Evolutionary conservation across 371 early-diverging fungal species (phyloP).

Genomic region (Syncephalastrum racemosum): DNA sequence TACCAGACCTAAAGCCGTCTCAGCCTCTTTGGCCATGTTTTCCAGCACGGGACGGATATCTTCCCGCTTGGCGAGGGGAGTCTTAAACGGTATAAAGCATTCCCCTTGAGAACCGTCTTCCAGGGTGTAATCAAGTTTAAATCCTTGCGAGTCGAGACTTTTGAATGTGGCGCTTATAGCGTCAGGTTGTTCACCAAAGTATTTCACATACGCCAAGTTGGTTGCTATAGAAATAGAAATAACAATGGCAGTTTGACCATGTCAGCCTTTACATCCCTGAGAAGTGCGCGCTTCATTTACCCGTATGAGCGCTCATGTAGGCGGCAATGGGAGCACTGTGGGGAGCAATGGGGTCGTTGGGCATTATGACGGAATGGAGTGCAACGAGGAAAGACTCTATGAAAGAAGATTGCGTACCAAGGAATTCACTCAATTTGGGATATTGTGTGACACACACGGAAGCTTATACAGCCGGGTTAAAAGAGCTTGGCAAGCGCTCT

Average conservation of each 20-base stretch:
- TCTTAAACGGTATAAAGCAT: slow-evolving; percentile 31
- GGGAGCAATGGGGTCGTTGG: slow-evolving; percentile 38
- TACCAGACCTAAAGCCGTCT: slow-evolving; percentile 3
- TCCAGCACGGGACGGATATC: slow-evolving; percentile 46
- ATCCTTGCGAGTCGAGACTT: slow-evolving; percentile 30
- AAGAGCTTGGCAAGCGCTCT: no score
- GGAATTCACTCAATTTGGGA: no score
- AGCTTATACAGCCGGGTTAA: no score
- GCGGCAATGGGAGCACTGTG: slow-evolving; percentile 41
- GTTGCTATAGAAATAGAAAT: slow-evolving; percentile 24
- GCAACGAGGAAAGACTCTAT: no score
- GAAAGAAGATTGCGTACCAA: no score
- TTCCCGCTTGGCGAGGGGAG: slow-evolving; percentile 36
- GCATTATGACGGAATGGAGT: no score
- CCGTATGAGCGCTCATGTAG: slow-evolving; percentile 47
- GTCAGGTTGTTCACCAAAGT: slow-evolving; percentile 30
- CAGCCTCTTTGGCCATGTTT: slow-evolving; percentile 51
- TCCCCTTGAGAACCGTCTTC: slow-evolving; percentile 20
- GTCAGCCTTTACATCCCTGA: not conserved
- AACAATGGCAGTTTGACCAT: not conserved
- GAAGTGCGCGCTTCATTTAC: slow-evolving; percentile 13
- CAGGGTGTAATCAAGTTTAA: slow-evolving; percentile 24
- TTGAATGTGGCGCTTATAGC: slow-evolving; percentile 41
- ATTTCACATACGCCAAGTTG: slow-evolving; percentile 44
- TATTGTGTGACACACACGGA: no score